Percentiles rank a stretch among this genome's conserved stretches.
phyloP scores from a whole-genome alignment of 768 basidiomycete species.

The Rhodotorula babjevae region DNA sequence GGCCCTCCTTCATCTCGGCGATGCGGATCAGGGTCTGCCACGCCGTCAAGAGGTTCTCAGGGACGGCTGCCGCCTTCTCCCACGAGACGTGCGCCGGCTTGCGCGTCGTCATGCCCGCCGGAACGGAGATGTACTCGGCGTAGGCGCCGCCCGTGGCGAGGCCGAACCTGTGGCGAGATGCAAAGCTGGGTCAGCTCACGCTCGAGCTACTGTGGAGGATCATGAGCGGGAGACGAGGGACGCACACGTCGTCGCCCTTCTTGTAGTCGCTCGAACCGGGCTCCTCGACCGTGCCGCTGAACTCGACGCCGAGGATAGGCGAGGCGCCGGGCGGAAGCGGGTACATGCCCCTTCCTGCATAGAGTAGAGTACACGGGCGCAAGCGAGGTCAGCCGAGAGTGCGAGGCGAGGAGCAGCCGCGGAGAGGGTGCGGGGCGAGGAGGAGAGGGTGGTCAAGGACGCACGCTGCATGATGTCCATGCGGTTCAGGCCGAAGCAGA shows the following conservation, averaged over 20 bases:
- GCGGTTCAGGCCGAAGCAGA: constrained; percentile 40
- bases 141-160: constrained; percentile 42
- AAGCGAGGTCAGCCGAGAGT: background rate
- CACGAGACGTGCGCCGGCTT: constrained; percentile 74
- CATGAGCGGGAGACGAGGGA: background rate
- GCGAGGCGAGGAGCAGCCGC: too few species aligned
- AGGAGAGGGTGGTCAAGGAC: background rate
- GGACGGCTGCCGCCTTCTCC: constrained; percentile 71
- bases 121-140: constrained; percentile 54
- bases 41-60: constrained; percentile 82
- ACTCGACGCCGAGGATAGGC: constrained; percentile 42
- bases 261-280: constrained; percentile 21
- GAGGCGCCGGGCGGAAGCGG: constrained; percentile 40
- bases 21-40: constrained; percentile 54
- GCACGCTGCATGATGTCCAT: constrained; percentile 22
- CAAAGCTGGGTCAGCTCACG: background rate
- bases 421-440: too few species aligned
- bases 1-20: constrained; percentile 63
- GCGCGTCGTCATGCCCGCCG: constrained; percentile 61
- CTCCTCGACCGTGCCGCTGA: constrained; percentile 40
- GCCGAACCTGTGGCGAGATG: constrained; percentile 34
- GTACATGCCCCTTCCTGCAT: constrained; percentile 25
- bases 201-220: too few species aligned
- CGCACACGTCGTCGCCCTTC: constrained; percentile 39
- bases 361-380: too few species aligned